phyloP scores from a whole-genome alignment of 768 basidiomycete genomes.

The Saitozyma podzolica region DNA sequence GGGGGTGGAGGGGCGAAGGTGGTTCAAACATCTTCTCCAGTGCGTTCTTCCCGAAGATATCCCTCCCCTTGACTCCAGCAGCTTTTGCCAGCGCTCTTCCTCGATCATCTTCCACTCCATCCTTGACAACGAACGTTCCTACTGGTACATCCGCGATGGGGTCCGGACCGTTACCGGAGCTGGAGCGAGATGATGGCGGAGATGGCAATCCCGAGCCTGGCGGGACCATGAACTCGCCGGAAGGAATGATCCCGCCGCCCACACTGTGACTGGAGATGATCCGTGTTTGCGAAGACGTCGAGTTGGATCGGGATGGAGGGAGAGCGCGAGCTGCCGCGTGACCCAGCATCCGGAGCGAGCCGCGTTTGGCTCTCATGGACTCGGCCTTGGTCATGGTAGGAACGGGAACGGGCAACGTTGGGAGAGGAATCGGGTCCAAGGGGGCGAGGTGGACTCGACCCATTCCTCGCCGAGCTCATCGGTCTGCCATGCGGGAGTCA shows the following conservation, averaged over 20 bases:
- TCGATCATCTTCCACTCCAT: slow-evolving; percentile 43
- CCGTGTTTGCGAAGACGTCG: slow-evolving; percentile 5
- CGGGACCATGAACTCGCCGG: slow-evolving; percentile 12
- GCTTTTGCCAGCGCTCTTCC: slow-evolving; percentile 32
- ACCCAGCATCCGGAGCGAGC: slow-evolving; percentile 38
- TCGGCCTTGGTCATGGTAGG: slow-evolving; percentile 55
- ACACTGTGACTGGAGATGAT: slow-evolving; percentile 41
- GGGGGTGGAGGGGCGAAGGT: slow-evolving; percentile 67
- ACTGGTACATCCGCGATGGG: not conserved
- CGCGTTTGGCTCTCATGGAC: slow-evolving; percentile 39
- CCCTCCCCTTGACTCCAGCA: slow-evolving; percentile 28
- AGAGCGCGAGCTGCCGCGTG: slow-evolving; percentile 36
- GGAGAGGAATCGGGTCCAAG: slow-evolving; percentile 50
- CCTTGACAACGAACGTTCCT: slow-evolving; percentile 46
- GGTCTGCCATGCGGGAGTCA: slow-evolving; percentile 54
- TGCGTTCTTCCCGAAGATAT: slow-evolving; percentile 80
- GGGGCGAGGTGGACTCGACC: slow-evolving; percentile 60
- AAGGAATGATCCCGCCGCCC: slow-evolving; percentile 21
- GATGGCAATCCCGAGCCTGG: slow-evolving; percentile 21
- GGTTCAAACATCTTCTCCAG: slow-evolving; percentile 93
- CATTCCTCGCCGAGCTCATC: slow-evolving; percentile 91
- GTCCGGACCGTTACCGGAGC: slow-evolving; percentile 54
- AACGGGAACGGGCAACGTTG: slow-evolving; percentile 54
- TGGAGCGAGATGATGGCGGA: slow-evolving; percentile 29
- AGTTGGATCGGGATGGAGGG: slow-evolving; percentile 18